Conservation (phyloP, 2,329 filamentous ascomycete species). For the Trichophaea hybrida region DNA sequence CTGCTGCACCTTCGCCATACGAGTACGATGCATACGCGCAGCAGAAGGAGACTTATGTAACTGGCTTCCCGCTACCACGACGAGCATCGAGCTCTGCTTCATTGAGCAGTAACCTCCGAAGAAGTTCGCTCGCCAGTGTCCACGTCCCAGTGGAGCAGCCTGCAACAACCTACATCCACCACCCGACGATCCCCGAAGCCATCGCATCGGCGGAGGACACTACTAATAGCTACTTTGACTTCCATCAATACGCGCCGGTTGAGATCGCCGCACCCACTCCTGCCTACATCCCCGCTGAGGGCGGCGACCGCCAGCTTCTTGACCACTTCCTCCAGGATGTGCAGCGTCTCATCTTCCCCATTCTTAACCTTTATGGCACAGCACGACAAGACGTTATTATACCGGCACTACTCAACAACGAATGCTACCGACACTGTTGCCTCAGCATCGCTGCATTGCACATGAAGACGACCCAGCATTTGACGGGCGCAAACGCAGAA, state of each 20-base stretch:
- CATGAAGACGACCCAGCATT: slow-evolving; percentile 60
- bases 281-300: slow-evolving; percentile 48
- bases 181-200: background rate
- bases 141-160: slow-evolving; percentile 11
- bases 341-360: slow-evolving; percentile 76
- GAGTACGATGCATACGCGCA: slow-evolving; percentile 75
- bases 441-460: slow-evolving; percentile 86
- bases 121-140: slow-evolving; percentile 12
- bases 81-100: slow-evolving; percentile 18
- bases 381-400: slow-evolving; percentile 70
- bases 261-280: slow-evolving; percentile 32
- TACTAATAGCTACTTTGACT: slow-evolving; percentile 44
- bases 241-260: slow-evolving; percentile 47
- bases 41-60: slow-evolving; percentile 40
- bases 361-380: slow-evolving; percentile 77
- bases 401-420: slow-evolving; percentile 78
- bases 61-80: slow-evolving; percentile 16
- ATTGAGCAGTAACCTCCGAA: slow-evolving; percentile 16
- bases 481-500: slow-evolving; percentile 41
- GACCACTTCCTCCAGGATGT: slow-evolving; percentile 86
- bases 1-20: slow-evolving; percentile 52
- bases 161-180: slow-evolving; percentile 6
- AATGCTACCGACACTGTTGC: slow-evolving; percentile 88
- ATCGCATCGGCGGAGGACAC: background rate
- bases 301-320: slow-evolving; percentile 70